Evolutionary conservation across 2,329 filamentous ascomycete species (phyloP), one percentile per base, ranked within the genome.

Genomic region (Lizonia empirigonia): DNA sequence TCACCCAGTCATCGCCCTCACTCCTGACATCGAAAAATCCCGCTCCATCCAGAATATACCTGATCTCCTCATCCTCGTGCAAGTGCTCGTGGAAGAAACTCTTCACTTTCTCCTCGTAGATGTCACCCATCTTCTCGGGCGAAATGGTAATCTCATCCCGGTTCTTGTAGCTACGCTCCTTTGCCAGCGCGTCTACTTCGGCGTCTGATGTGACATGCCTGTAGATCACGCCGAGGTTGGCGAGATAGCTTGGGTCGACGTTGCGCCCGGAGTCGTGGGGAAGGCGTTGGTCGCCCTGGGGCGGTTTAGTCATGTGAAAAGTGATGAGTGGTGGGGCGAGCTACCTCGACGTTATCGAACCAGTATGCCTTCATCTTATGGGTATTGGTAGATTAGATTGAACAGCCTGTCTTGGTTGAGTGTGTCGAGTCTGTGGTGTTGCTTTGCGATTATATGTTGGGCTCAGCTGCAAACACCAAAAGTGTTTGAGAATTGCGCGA

Each of bases 61-160:
- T 82, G 61, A 99, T 99, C 81, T 99, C 94, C 78, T 99, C 94
- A 64, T 99, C 94, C 78, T 99, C 94, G 72, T 99, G 94, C 65
- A 99, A 75, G 74, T 99, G 94, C 80, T 99, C 94, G 65, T 89
- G 74, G 78, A 97, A 99, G 79, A 99, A 99, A 61, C 77, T 85
- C 78, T 91, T 92, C 57, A 99, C 91, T 76, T 97, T 97, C 58
- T 89, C 84, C 76, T 99, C 93, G 78, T 97, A 99, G 35, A 85
- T 77, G 30, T 84, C 88, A 49, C 91, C 91, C 87, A 97, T 91
- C 58, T 85, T 88, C 58, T 86, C 80, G 0, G 92, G 93, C 7
- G 90, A 95, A 18, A 99, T 90, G 53, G 84, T 89, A 72, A 97
- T 89, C 76, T 95, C 87, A 78, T 99, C 94, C 50, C 93, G 89